Percentiles rank a stretch among this genome's conserved stretches.
Evolutionary conservation across 768 basidiomycete species (phyloP).

Genomic region (Boletus coccyginus): DNA sequence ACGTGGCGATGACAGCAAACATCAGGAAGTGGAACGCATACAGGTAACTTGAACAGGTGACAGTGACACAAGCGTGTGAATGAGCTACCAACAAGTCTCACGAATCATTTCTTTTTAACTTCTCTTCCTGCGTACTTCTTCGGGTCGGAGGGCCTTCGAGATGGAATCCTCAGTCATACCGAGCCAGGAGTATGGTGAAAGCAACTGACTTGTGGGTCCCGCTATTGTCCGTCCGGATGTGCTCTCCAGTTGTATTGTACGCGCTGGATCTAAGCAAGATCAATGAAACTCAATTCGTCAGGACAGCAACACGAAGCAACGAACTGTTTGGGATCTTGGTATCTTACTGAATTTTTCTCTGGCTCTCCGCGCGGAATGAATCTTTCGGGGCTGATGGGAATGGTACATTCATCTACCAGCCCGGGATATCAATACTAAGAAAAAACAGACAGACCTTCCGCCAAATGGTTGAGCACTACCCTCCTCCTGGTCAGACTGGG

Average conservation of each 20-base stretch:
- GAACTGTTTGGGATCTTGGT: background rate
- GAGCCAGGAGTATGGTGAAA: background rate
- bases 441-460: background rate
- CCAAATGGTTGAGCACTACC: background rate
- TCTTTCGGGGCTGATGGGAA: too few relatives aligned
- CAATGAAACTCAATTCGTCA: background rate
- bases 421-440: too few relatives aligned
- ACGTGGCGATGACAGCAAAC: background rate
- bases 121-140: background rate
- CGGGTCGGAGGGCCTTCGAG: too few relatives aligned
- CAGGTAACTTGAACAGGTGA: too few relatives aligned
- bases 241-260: background rate
- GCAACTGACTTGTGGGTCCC: background rate
- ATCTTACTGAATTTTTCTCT: fast-evolving
- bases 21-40: background rate
- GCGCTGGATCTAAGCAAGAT: background rate
- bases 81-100: too few relatives aligned
- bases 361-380: too few relatives aligned
- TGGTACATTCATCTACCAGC: too few relatives aligned
- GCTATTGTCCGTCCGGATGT: background rate
- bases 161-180: background rate
- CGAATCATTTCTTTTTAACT: background rate
- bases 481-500: background rate
- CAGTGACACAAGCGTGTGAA: too few relatives aligned
- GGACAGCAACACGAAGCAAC: background rate